Conservation (phyloP, 306 rosid genomes). For the Citrullus colocynthis region DNA sequence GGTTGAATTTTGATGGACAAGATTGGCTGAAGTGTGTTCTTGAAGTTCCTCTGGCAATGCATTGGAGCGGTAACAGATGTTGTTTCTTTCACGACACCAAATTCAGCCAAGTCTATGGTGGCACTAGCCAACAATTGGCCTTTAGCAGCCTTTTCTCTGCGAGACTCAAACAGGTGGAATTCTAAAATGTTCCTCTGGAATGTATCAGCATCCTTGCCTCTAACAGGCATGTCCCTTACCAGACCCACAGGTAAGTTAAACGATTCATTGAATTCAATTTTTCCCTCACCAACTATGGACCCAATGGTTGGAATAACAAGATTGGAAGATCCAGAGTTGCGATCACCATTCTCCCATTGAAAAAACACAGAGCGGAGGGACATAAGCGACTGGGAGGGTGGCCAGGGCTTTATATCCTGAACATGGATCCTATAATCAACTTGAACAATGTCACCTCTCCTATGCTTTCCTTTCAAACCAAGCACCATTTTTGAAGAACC, state of each 20-base stretch:
- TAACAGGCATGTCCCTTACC: slow-evolving; percentile 55
- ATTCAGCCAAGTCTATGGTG: slow-evolving; percentile 68
- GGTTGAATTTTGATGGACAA: slow-evolving; percentile 59
- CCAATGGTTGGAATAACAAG: slow-evolving; percentile 53
- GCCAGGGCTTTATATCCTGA: slow-evolving; percentile 93
- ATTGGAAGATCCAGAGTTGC: slow-evolving; percentile 67
- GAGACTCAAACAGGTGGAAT: slow-evolving; percentile 68
- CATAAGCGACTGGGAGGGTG: slow-evolving; percentile 70
- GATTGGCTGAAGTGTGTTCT: slow-evolving; percentile 67
- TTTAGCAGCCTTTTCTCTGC: slow-evolving; percentile 64
- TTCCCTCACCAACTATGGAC: slow-evolving; percentile 61
- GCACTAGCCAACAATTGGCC: slow-evolving; percentile 87
- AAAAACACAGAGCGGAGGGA: slow-evolving; percentile 61
- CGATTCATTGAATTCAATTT: slow-evolving; percentile 64
- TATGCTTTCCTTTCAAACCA: slow-evolving; percentile 56
- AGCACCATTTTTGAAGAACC: slow-evolving; percentile 37
- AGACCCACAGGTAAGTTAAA: slow-evolving; percentile 62
- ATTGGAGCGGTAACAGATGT: slow-evolving; percentile 35
- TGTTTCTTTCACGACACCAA: slow-evolving; percentile 57
- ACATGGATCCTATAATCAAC: slow-evolving; percentile 53
- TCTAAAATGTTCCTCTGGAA: slow-evolving; percentile 77
- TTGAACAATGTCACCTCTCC: slow-evolving; percentile 43
- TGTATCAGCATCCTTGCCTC: slow-evolving; percentile 39
- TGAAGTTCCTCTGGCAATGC: slow-evolving; percentile 76
- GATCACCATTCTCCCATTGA: slow-evolving; percentile 92